These are phyloP conservation scores for Aureobasidium zeae DNA, from an alignment of 2,329 filamentous ascomycete genomes.

Conservation along the genomic window DNA sequence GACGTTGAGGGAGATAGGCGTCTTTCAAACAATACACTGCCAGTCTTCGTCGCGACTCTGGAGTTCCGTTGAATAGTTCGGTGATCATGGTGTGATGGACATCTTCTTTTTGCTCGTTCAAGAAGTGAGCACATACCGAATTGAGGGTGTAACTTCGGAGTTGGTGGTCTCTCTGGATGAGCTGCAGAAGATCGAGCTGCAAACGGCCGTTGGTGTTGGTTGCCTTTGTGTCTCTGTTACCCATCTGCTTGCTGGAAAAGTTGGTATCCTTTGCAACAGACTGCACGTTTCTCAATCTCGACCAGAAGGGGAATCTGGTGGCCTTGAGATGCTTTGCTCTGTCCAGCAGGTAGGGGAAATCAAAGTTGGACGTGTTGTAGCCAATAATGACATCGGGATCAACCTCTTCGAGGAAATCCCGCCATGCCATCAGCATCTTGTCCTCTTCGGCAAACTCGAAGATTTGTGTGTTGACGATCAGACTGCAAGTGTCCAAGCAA, in stretches of 20 bases:
- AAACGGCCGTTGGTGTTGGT: slow-evolving; percentile 92
- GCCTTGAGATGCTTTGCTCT: slow-evolving; percentile 79
- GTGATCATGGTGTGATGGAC: slow-evolving; percentile 99
- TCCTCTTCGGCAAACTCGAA: slow-evolving; percentile 73
- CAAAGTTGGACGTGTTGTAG: slow-evolving; percentile 98
- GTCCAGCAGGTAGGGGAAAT: slow-evolving; percentile 91
- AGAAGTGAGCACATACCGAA: slow-evolving; percentile 86
- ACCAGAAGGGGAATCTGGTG: slow-evolving; percentile 74
- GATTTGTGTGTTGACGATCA: slow-evolving; percentile 91
- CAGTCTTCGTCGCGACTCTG: slow-evolving; percentile 80
- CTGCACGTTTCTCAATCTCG: slow-evolving; percentile 60
- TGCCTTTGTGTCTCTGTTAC: slow-evolving; percentile 83
- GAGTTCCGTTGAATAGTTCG: slow-evolving; percentile 90
- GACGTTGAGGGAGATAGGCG: slow-evolving; percentile 82
- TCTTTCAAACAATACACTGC: slow-evolving; percentile 97
- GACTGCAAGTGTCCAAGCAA: slow-evolving; percentile 81
- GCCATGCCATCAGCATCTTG: slow-evolving; percentile 88
- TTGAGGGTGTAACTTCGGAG: slow-evolving; percentile 95
- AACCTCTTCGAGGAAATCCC: slow-evolving; percentile 76
- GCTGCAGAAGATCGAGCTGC: slow-evolving; percentile 86
- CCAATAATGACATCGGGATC: slow-evolving; percentile 97
- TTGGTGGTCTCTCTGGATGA: slow-evolving; percentile 91
- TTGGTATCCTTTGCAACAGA: slow-evolving; percentile 71
- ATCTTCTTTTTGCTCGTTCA: slow-evolving; percentile 97
- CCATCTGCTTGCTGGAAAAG: slow-evolving; percentile 97